phyloP scores from a whole-genome alignment of 2,329 filamentous ascomycete genomes.

The Aurifilum marmelostoma region DNA sequence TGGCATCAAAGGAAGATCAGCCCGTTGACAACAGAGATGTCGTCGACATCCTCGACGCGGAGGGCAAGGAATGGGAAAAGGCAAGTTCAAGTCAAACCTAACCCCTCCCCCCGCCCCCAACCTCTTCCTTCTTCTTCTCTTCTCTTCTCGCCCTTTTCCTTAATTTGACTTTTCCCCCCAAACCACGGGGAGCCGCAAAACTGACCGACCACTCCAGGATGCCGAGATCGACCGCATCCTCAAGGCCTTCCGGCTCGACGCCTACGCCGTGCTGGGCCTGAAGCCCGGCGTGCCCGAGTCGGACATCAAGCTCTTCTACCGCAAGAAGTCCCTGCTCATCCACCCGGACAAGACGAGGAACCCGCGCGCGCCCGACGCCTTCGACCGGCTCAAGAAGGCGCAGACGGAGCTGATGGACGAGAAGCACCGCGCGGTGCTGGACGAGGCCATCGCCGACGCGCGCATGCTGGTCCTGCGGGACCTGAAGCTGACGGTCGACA shows the following conservation, averaged over 20 bases:
- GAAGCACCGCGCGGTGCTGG: constrained; percentile 82
- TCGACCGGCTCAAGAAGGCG: constrained; percentile 94
- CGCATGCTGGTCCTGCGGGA: constrained; percentile 94
- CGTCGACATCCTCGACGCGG: constrained; percentile 78
- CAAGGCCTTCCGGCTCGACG: constrained; percentile 78
- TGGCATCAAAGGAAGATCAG: constrained; percentile 59
- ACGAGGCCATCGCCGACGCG: constrained; percentile 95
- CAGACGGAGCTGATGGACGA: constrained; percentile 91
- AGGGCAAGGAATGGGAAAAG: constrained; percentile 91
- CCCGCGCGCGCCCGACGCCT: constrained; percentile 87
- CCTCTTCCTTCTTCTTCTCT: background rate
- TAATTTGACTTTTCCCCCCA: too few relatives aligned
- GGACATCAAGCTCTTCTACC: constrained; percentile 93
- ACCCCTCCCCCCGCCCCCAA: too few relatives aligned
- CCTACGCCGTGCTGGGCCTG: constrained; percentile 91
- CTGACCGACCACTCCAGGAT: constrained; percentile 61
- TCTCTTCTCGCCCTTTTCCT: background rate
- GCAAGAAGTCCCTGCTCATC: constrained; percentile 97
- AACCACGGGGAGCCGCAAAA: background rate
- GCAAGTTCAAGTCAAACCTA: constrained; percentile 46
- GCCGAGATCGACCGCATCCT: constrained; percentile 94
- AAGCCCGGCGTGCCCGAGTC: constrained; percentile 94
- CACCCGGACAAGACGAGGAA: constrained; percentile 98
- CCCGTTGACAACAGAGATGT: constrained; percentile 57
- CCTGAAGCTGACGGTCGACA: constrained; percentile 89